Conservation (phyloP, 495 filamentous ascomycete genomes). For the Melanomma pulvis-pyrius region DNA sequence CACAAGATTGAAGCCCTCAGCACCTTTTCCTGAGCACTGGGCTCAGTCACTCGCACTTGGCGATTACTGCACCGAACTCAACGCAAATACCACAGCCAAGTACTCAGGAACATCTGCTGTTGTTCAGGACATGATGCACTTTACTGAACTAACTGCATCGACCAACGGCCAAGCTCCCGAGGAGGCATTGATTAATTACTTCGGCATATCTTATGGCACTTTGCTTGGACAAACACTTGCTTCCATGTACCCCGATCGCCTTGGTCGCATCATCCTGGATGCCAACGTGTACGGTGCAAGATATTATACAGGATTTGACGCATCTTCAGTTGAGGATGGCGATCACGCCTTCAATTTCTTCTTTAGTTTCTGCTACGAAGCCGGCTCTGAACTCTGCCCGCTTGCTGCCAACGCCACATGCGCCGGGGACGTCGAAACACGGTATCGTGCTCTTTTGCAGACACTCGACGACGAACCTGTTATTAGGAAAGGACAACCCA, state of each 20-base stretch:
- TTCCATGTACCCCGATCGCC: slow-evolving; percentile 55
- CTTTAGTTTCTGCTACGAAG: no score
- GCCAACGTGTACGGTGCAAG: slow-evolving; percentile 53
- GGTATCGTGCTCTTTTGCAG: no score
- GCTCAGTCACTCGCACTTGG: neutral
- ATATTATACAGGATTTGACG: slow-evolving; percentile 1
- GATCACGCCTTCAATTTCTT: neutral
- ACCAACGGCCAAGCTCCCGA: neutral
- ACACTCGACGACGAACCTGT: no score
- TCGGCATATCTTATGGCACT: slow-evolving; percentile 38
- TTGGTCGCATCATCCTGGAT: slow-evolving; percentile 55
- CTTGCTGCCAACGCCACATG: no score
- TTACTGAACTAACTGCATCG: neutral
- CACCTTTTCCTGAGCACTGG: neutral
- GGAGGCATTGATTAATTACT: slow-evolving; percentile 37
- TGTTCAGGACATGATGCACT: slow-evolving; percentile 1
- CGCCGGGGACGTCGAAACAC: no score
- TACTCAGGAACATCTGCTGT: slow-evolving; percentile 1
- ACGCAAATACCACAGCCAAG: neutral
- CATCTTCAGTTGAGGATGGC: neutral
- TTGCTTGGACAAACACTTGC: slow-evolving; percentile 50
- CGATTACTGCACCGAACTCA: neutral
- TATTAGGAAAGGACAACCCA: no score
- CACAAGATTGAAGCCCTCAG: neutral
- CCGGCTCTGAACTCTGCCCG: no score